phyloP scores from a whole-genome alignment of 169 alveolate genomes.

The Plasmodium vinckei region DNA sequence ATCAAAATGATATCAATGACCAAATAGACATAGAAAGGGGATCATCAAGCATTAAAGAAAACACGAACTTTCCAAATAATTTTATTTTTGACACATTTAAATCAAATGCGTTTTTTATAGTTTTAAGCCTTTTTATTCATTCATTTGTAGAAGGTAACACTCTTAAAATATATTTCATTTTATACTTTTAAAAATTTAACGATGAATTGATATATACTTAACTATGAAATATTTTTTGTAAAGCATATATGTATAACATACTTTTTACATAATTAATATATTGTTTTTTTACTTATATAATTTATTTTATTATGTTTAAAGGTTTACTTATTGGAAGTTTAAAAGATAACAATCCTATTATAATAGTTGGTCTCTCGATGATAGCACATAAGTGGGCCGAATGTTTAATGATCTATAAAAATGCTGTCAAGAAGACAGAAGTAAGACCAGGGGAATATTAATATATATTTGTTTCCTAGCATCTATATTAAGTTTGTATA shows the following conservation, averaged over 20 bases:
- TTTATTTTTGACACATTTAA: slow-evolving; percentile 36
- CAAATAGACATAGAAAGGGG: slow-evolving; percentile 17
- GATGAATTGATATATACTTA: too few species aligned
- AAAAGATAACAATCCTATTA: slow-evolving; percentile 66
- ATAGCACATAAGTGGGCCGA: slow-evolving; percentile 76
- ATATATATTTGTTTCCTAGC: slow-evolving; percentile 11
- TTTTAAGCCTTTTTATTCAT: slow-evolving; percentile 71
- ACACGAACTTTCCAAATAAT: slow-evolving; percentile 10
- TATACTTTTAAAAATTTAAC: too few species aligned
- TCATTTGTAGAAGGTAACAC: slow-evolving; percentile 66
- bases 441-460: slow-evolving; percentile 17
- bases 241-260: slow-evolving; percentile 6
- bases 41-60: slow-evolving; percentile 26
- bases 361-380: slow-evolving; percentile 67
- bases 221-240: background rate
- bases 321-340: slow-evolving; percentile 72
- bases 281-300: slow-evolving; percentile 2
- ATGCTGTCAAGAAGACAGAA: slow-evolving; percentile 48
- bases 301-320: slow-evolving; percentile 22
- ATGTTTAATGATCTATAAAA: slow-evolving; percentile 56
- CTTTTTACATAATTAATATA: slow-evolving; percentile 1
- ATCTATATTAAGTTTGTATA: background rate
- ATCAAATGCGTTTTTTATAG: slow-evolving; percentile 70
- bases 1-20: slow-evolving; percentile 24
- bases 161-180: slow-evolving; percentile 2